Percentiles rank a stretch among this genome's conserved stretches.
Evolutionary conservation across 495 filamentous ascomycete genomes (phyloP).

Genomic region (Xylaria intraflava): DNA sequence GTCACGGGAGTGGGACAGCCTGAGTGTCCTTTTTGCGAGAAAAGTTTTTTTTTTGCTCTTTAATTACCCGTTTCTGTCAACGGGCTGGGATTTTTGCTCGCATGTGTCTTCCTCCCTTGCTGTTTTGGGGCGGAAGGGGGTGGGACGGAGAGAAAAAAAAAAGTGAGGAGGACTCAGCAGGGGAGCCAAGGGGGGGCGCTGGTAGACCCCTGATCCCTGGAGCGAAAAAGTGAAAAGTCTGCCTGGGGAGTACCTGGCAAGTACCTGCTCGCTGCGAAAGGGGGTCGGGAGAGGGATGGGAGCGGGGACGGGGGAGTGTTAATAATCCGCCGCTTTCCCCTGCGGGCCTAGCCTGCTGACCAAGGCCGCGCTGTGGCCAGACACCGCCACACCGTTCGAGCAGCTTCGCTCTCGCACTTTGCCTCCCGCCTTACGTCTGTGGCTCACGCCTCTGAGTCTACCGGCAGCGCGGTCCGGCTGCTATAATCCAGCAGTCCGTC

Average conservation of each 20-base stretch:
- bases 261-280: not conserved
- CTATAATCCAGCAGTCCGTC: conserved; percentile 2
- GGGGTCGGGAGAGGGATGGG: not conserved
- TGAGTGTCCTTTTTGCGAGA: conserved; percentile 10
- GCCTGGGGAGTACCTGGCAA: not conserved
- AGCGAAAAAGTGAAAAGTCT: not conserved
- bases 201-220: conserved; percentile 5
- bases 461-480: conserved; percentile 11
- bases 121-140: conserved; percentile 1
- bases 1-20: not conserved
- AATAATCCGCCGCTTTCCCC: conserved; percentile 1
- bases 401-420: conserved; percentile 26
- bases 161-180: not conserved
- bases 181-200: not conserved
- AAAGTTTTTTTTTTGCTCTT: conserved; percentile 15
- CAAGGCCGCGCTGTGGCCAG: conserved; percentile 26
- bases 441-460: conserved; percentile 12
- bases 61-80: not conserved
- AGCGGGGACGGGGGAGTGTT: not conserved
- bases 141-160: not conserved
- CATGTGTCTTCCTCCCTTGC: not conserved
- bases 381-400: conserved; percentile 27
- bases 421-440: conserved; percentile 3
- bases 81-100: conserved; percentile 3
- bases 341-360: conserved; percentile 15